Evolutionary conservation across 1,284 basidiomycete species (phyloP).

Genomic region (Puccinia hordei): DNA sequence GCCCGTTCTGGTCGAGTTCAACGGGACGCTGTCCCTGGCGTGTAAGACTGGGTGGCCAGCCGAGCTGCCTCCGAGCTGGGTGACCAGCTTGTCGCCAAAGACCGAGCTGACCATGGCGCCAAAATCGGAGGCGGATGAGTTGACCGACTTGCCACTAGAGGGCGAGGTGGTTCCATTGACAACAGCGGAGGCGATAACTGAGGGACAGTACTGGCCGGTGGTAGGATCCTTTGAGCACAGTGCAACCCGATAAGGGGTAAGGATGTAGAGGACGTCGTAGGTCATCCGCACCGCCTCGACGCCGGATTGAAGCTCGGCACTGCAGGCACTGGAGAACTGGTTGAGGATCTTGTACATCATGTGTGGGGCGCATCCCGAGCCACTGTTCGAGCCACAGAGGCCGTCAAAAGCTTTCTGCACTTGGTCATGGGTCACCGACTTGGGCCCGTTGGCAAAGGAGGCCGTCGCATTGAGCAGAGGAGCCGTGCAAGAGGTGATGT

Average conservation of each 20-base stretch:
- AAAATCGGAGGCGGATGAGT: conserved; percentile 38
- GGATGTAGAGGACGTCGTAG: conserved; percentile 44
- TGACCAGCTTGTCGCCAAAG: conserved; percentile 26
- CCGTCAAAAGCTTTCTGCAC: conserved; percentile 41
- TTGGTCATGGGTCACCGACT: conserved; percentile 37
- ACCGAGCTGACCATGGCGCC: conserved; percentile 34
- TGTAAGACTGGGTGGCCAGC: conserved; percentile 4
- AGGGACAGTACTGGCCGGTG: conserved; percentile 34
- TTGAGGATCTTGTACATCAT: conserved; percentile 39
- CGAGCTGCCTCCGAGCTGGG: conserved; percentile 9
- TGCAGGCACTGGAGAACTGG: conserved; percentile 33
- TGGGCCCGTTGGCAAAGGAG: conserved; percentile 33
- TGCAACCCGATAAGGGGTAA: conserved; percentile 37
- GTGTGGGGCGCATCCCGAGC: conserved; percentile 17
- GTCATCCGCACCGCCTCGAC: conserved; percentile 1
- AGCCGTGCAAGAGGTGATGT: conserved; percentile 38
- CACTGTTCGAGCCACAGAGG: conserved; percentile 31
- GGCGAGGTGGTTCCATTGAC: conserved; percentile 27
- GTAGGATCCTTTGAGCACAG: conserved; percentile 44
- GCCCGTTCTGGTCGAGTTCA: neutral
- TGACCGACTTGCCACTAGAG: neutral
- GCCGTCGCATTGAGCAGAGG: conserved; percentile 43
- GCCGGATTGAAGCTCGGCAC: conserved; percentile 21
- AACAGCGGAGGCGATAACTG: conserved; percentile 35
- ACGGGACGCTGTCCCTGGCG: neutral